Conservation (phyloP, 352 stramenopile genomes). For the Globisporangium nunn region DNA sequence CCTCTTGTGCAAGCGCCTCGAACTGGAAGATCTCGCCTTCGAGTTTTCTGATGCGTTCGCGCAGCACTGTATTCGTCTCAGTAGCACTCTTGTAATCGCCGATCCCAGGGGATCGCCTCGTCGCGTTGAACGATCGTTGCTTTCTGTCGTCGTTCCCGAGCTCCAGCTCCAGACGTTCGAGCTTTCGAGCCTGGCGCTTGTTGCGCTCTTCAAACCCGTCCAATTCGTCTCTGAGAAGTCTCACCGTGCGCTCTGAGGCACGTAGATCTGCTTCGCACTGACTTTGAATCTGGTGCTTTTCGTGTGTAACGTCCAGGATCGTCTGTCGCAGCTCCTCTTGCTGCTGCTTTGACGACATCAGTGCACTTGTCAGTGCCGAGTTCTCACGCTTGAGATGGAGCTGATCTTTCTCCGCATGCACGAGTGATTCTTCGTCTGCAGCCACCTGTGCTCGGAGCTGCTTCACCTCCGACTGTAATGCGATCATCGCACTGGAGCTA, state of each 20-base stretch:
- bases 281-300: slow-evolving; percentile 49
- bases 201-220: slow-evolving; percentile 19
- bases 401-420: slow-evolving; percentile 35
- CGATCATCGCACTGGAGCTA: slow-evolving; percentile 22
- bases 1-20: neutral
- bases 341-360: slow-evolving; percentile 41
- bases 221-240: slow-evolving; percentile 28
- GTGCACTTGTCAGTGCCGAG: slow-evolving; percentile 27
- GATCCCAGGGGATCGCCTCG: neutral
- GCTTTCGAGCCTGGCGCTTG: slow-evolving; percentile 6
- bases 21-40: slow-evolving; percentile 3
- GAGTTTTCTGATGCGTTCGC: slow-evolving; percentile 1
- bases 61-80: slow-evolving; percentile 4
- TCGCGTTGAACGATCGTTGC: neutral
- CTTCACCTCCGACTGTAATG: slow-evolving; percentile 41
- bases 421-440: slow-evolving; percentile 36
- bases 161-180: slow-evolving; percentile 14
- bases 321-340: slow-evolving; percentile 45
- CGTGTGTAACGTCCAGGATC: slow-evolving; percentile 34
- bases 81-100: slow-evolving; percentile 4
- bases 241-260: slow-evolving; percentile 20
- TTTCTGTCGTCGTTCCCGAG: neutral
- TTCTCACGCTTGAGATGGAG: slow-evolving; percentile 39
- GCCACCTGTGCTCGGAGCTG: slow-evolving; percentile 31
- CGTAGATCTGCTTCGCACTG: slow-evolving; percentile 28